Conservation (phyloP, 2,329 filamentous ascomycete species). For the Aspergillus aculeatinus region DNA sequence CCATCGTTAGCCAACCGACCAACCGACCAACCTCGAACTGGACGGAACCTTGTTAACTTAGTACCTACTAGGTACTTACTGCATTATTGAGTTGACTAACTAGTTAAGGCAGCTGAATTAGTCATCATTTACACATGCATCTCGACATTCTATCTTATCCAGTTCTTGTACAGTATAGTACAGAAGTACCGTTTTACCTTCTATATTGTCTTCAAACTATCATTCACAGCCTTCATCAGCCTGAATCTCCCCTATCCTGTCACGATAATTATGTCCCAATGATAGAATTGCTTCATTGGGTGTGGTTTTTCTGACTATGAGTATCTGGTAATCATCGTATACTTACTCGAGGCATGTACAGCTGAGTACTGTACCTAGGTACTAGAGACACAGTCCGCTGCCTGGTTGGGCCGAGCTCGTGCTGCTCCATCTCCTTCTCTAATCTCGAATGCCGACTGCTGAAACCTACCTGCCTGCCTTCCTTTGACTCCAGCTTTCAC, state of each 20-base stretch:
- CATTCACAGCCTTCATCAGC: too few species aligned
- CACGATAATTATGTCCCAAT: not conserved
- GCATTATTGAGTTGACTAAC: too few species aligned
- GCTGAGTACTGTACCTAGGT: not conserved
- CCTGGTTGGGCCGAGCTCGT: conserved; percentile 12
- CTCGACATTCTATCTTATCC: not conserved
- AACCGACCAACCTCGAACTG: too few species aligned
- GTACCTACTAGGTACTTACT: too few species aligned
- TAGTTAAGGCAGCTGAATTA: not conserved
- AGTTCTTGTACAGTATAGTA: too few species aligned
- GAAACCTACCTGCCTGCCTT: not conserved
- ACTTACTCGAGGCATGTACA: too few species aligned
- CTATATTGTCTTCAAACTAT: too few species aligned
- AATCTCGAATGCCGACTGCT: conserved; percentile 1
- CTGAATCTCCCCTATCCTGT: not conserved
- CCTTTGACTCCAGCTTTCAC: not conserved
- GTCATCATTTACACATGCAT: not conserved
- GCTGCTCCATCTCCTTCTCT: not conserved
- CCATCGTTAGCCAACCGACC: too few species aligned
- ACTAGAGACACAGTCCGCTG: not conserved
- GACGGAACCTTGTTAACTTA: too few species aligned
- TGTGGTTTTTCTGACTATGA: not conserved
- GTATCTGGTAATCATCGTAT: too few species aligned
- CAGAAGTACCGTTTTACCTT: too few species aligned
- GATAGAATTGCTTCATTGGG: not conserved